Conservation (phyloP, 2,329 filamentous ascomycete genomes). For the Aspergillus ibericus region DNA sequence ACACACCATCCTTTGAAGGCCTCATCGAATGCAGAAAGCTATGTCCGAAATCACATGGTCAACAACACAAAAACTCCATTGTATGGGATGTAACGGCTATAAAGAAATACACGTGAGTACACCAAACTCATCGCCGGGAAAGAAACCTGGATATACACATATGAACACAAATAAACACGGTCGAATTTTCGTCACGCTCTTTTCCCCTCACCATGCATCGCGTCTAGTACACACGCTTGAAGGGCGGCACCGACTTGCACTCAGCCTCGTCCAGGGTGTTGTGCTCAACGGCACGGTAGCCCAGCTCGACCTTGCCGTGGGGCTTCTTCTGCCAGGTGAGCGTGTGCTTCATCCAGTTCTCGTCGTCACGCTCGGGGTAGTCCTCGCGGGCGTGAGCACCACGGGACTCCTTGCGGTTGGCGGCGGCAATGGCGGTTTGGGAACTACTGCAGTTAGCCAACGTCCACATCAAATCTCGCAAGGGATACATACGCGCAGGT, state of each 20-base stretch:
- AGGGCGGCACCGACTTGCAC: conserved; percentile 93
- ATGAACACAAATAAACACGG: conserved; percentile 32
- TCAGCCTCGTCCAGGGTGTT: conserved; percentile 90
- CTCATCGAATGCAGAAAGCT: not conserved
- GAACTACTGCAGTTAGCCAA: conserved; percentile 51
- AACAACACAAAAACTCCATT: conserved; percentile 30
- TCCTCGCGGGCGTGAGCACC: conserved; percentile 97
- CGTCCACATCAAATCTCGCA: not conserved
- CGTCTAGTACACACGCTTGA: conserved; percentile 67
- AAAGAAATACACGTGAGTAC: conserved; percentile 32
- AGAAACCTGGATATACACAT: conserved; percentile 42
- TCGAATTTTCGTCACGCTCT: conserved; percentile 34
- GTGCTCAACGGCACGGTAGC: conserved; percentile 79
- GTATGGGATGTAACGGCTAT: conserved; percentile 29
- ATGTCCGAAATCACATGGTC: not conserved
- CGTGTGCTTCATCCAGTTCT: conserved; percentile 99
- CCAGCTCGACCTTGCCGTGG: conserved; percentile 81
- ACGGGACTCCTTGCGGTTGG: conserved; percentile 94
- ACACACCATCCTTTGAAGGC: not conserved
- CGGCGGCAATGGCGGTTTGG: conserved; percentile 88
- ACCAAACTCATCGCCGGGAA: conserved; percentile 39
- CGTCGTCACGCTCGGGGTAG: conserved; percentile 90
- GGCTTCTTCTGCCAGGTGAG: conserved; percentile 92
- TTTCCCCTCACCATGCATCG: conserved; percentile 22
- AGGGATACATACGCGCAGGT: conserved; percentile 80